Evolutionary conservation across 75 land plant genomes (phyloP), one percentile per base, ranked within the genome.

Genomic region (Sequoiadendron giganteum): DNA sequence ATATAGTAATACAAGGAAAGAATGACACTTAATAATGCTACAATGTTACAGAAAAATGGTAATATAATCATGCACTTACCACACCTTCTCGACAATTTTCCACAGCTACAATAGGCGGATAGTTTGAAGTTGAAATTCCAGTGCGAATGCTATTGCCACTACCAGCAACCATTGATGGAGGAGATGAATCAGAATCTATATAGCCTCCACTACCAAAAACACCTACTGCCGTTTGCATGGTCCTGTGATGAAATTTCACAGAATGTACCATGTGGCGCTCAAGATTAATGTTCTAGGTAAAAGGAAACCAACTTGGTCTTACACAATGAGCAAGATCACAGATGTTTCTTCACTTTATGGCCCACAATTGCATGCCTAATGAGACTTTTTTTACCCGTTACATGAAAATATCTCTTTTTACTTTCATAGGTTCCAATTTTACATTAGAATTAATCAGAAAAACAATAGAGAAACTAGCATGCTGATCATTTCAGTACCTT

Each of bases 151-250:
- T 94, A 25, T 92, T 88, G 13, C 95, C 97, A 79, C 92, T 94
- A 90, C 92, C 92, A 19, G 81, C 88, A 65, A 95, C 95, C 99
- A 98, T 98, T 58, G 96, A 78, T 18, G 98, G 94, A 86, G 86
- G 68, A 32, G 43, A 83, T 18, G 87, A 38, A 25, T 88, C 88
- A 43, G 88, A 89, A 85, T 95, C 92, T 7, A 82, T 49, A 36
- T 90, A 86, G 14, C 40, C 77, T 21, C 88, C 95, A 58, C 97
- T 95, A 85, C 99, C 99, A 92, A 96, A 97, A 36, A 93, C 98
- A 30, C 98, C 99, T n/a, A 92, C 97, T 47, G 99, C 99, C 39
- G 99, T 97, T 89, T 97, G 99, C 94, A 98, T 94, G 30, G 99
- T 96, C 91, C 99, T 96, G 86, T 16, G 87, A 85, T 42, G 58